phyloP scores from a whole-genome alignment of 495 filamentous ascomycete genomes.

The Annulohypoxylon maeteangense region DNA sequence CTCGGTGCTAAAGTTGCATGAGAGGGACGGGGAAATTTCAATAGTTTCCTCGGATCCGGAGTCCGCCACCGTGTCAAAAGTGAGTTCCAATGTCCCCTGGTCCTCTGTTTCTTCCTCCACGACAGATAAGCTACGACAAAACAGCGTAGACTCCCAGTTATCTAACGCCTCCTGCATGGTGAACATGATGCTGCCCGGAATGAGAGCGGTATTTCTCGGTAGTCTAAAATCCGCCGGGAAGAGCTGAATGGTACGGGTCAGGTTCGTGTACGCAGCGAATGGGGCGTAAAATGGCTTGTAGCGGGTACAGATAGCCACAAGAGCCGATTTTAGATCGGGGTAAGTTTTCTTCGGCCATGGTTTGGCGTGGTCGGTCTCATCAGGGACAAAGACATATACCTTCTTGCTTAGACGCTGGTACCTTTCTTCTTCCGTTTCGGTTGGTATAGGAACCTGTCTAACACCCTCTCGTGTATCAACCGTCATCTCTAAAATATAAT shows the following conservation, averaged over 20 bases:
- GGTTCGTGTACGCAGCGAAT: constrained; percentile 37
- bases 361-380: constrained; percentile 5
- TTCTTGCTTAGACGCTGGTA: constrained; percentile 10
- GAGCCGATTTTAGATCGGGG: constrained; percentile 37
- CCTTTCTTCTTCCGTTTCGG: constrained; percentile 12
- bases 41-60: background rate
- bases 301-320: constrained; percentile 33
- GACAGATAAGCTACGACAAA: background rate
- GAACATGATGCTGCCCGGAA: constrained; percentile 20
- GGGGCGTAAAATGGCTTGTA: constrained; percentile 40
- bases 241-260: constrained; percentile 32
- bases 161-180: constrained; percentile 24
- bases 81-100: background rate
- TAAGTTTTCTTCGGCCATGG: constrained; percentile 41
- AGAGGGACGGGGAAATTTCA: background rate
- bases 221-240: constrained; percentile 25
- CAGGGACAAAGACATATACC: constrained; percentile 28
- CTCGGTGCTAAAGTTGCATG: background rate
- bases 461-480: constrained; percentile 16
- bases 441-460: background rate
- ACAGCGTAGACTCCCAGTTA: constrained; percentile 10
- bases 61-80: background rate
- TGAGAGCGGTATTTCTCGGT: background rate
- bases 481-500: constrained; percentile 43
- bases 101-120: constrained; percentile 2